Percentiles rank a stretch among this genome's conserved stretches.
These are phyloP conservation scores for Cercospora janseana DNA, from an alignment of 2,329 filamentous ascomycete genomes.

Conservation along the genomic window DNA sequence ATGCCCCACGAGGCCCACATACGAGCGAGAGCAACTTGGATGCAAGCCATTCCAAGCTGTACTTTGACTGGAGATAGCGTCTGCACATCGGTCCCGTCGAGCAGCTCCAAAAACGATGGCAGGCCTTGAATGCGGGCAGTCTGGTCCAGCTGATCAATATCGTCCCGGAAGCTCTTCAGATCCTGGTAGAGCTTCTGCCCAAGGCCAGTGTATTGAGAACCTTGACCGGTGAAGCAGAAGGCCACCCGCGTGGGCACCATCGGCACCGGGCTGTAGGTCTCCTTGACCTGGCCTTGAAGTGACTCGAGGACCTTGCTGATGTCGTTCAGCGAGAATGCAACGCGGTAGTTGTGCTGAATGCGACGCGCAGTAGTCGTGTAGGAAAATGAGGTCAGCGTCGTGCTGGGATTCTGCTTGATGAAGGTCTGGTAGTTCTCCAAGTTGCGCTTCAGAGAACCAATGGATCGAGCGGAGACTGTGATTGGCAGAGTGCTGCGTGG, in stretches of 20 bases:
- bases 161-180: conserved; percentile 48
- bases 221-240: conserved; percentile 54
- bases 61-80: conserved; percentile 53
- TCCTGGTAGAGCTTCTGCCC: conserved; percentile 52
- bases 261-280: conserved; percentile 52
- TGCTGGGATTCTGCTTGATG: conserved; percentile 46
- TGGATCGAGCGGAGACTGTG: conserved; percentile 52
- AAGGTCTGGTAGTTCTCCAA: conserved; percentile 49
- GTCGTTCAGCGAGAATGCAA: conserved; percentile 49
- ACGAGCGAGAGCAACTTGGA: conserved; percentile 53
- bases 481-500: conserved; percentile 49
- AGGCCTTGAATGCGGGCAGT: conserved; percentile 48
- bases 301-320: conserved; percentile 49
- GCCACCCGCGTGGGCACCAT: conserved; percentile 53
- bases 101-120: conserved; percentile 51
- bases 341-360: conserved; percentile 55
- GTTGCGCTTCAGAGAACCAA: conserved; percentile 53
- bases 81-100: conserved; percentile 50
- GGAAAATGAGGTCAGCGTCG: conserved; percentile 49
- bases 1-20: conserved; percentile 56
- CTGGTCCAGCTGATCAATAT: conserved; percentile 52
- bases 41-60: conserved; percentile 54
- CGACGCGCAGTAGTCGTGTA: conserved; percentile 55
- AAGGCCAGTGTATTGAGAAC: conserved; percentile 53
- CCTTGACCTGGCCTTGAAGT: conserved; percentile 50